phyloP scores from a whole-genome alignment of 176 grass and related monocot genomes.

The Cenchrus americanus region DNA sequence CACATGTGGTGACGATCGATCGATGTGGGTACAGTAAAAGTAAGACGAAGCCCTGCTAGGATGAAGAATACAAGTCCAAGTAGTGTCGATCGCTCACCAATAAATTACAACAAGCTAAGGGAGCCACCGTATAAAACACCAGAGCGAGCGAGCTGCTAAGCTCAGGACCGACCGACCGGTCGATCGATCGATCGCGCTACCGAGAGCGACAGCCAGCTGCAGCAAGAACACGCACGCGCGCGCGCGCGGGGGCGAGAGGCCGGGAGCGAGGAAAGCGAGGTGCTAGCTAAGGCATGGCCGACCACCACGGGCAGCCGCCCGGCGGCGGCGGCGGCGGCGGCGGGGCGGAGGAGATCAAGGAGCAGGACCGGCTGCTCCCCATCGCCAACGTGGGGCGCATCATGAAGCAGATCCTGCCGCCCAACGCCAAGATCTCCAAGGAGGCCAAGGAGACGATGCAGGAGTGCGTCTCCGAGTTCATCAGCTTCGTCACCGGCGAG shows the following conservation, averaged over 20 bases:
- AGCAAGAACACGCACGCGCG: not conserved
- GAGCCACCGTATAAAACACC: constrained; percentile 35
- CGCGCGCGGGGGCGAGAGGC: not conserved
- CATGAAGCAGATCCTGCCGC: constrained; percentile 86
- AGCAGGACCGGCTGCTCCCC: constrained; percentile 84
- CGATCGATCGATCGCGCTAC: not conserved
- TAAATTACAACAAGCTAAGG: not conserved
- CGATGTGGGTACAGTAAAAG: too few species aligned
- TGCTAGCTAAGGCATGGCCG: constrained; percentile 41
- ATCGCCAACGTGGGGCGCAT: constrained; percentile 86
- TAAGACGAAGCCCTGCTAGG: too few species aligned
- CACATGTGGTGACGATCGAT: too few species aligned
- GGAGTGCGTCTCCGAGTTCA: constrained; percentile 91
- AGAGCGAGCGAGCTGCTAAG: not conserved
- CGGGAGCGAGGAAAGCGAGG: not conserved
- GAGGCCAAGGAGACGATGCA: constrained; percentile 94
- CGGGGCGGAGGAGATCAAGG: constrained; percentile 57
- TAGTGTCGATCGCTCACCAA: not conserved
- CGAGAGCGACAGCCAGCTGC: too few species aligned
- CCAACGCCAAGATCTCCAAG: constrained; percentile 93
- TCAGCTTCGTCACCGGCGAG: constrained; percentile 88
- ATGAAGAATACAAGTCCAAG: too few species aligned
- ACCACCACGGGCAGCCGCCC: constrained; percentile 28
- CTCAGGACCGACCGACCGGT: not conserved
- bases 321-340: not conserved